phyloP scores from a whole-genome alignment of 208 protist genomes.

The Trypanosoma melophagium region DNA sequence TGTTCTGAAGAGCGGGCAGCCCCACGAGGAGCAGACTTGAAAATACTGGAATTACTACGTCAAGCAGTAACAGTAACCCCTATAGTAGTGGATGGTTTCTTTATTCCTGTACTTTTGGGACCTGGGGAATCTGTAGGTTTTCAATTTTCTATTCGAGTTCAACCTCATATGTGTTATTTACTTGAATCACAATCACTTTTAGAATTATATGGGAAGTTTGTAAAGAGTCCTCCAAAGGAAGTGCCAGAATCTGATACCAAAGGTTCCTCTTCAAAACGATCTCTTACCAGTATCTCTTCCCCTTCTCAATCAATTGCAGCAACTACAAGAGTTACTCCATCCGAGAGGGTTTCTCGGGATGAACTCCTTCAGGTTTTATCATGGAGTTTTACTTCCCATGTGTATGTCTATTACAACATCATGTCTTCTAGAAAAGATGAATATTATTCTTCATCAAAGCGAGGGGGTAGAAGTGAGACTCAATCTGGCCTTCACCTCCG shows the following conservation, averaged over 20 bases:
- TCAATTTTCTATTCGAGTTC: constrained; percentile 76
- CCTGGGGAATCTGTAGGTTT: constrained; percentile 73
- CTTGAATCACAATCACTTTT: constrained; percentile 58
- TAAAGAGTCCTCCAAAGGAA: constrained; percentile 7
- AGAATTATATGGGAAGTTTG: constrained; percentile 50
- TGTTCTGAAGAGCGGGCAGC: constrained; percentile 51
- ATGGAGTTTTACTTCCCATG: constrained; percentile 49
- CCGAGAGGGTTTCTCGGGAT: constrained; percentile 28
- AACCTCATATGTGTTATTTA: constrained; percentile 71
- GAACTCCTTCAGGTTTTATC: constrained; percentile 58
- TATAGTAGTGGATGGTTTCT: constrained; percentile 49
- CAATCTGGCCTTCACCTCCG: constrained; percentile 36
- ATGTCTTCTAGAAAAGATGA: constrained; percentile 7
- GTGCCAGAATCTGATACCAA: not conserved
- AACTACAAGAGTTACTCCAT: not conserved
- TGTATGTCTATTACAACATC: constrained; percentile 67
- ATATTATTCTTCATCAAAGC: not conserved
- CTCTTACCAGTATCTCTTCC: not conserved
- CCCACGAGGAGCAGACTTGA: constrained; percentile 44
- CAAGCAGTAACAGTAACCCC: constrained; percentile 62
- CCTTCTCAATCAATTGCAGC: not conserved
- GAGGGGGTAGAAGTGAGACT: not conserved
- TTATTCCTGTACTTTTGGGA: constrained; percentile 52
- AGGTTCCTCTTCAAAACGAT: not conserved
- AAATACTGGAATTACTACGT: constrained; percentile 49